Conservation (phyloP, 345 rosid genomes). For the Populus pruinosa region DNA sequence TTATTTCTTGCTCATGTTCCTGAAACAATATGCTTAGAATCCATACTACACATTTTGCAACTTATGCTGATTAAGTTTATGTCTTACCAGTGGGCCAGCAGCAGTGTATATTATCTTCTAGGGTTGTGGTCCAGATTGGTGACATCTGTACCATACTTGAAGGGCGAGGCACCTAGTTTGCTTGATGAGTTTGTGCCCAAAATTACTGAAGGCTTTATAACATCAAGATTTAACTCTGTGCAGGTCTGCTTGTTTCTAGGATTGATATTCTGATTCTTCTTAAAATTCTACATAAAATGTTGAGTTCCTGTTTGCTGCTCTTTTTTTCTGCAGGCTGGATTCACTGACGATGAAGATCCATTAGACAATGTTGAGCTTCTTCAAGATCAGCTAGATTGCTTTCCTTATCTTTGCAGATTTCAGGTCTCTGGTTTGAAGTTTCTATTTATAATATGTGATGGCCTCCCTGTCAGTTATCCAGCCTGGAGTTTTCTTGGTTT, state of each 20-base stretch:
- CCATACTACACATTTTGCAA: constrained; percentile 5
- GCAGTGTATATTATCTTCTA: constrained; percentile 94
- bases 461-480: constrained; percentile 5
- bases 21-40: neutral
- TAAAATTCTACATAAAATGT: neutral
- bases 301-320: constrained; percentile 3
- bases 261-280: neutral
- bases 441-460: neutral
- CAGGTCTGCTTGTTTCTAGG: constrained; percentile 49
- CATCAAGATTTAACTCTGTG: constrained; percentile 89
- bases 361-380: constrained; percentile 96
- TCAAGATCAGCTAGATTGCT: constrained; percentile 98
- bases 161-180: constrained; percentile 96
- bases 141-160: constrained; percentile 86
- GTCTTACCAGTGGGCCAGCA: constrained; percentile 92
- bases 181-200: constrained; percentile 98
- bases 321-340: constrained; percentile 56
- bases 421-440: constrained; percentile 58
- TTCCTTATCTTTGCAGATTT: constrained; percentile 96
- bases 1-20: neutral
- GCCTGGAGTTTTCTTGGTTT: constrained; percentile 4
- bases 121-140: constrained; percentile 98
- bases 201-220: constrained; percentile 91
- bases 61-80: constrained; percentile 19
- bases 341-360: constrained; percentile 81